These are phyloP conservation scores for Alternaria rosae DNA, from an alignment of 2,329 filamentous ascomycete species.

Conservation along the genomic window DNA sequence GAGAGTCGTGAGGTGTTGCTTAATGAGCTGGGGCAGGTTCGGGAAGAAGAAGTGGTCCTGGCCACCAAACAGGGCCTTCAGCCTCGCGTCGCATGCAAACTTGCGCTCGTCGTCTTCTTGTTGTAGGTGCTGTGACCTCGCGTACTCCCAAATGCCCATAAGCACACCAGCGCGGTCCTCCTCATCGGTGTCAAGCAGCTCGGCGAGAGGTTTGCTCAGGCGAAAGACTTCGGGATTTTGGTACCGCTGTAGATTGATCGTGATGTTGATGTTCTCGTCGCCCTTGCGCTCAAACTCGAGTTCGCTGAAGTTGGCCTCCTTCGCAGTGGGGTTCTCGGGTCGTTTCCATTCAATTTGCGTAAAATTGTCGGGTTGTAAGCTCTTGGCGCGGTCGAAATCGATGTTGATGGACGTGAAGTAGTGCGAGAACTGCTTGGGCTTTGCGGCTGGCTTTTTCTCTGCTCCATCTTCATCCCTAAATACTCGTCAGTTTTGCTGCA, in stretches of 20 bases:
- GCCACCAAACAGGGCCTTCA: constrained; percentile 76
- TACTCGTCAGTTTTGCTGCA: constrained; percentile 7
- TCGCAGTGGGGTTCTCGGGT: constrained; percentile 68
- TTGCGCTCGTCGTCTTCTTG: constrained; percentile 95
- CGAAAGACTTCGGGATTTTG: constrained; percentile 86
- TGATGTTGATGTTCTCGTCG: constrained; percentile 92
- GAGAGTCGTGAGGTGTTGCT: constrained; percentile 78
- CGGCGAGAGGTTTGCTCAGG: constrained; percentile 78
- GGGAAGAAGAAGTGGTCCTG: constrained; percentile 85
- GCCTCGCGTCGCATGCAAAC: constrained; percentile 85
- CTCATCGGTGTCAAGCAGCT: constrained; percentile 84
- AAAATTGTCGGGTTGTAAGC: constrained; percentile 71
- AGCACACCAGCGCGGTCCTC: constrained; percentile 88
- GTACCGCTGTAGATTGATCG: constrained; percentile 83
- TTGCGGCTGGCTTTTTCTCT: constrained; percentile 43
- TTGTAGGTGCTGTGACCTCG: constrained; percentile 82
- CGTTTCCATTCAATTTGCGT: constrained; percentile 86
- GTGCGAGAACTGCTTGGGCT: constrained; percentile 69
- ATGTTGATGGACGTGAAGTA: constrained; percentile 84
- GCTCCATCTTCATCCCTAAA: constrained; percentile 63
- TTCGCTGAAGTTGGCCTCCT: constrained; percentile 83
- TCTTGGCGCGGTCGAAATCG: constrained; percentile 62
- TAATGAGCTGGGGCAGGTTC: constrained; percentile 79
- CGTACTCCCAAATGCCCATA: constrained; percentile 95
- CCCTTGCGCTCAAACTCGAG: constrained; percentile 89